Conservation (phyloP, 1,284 basidiomycete species). For the Malassezia caprae region DNA sequence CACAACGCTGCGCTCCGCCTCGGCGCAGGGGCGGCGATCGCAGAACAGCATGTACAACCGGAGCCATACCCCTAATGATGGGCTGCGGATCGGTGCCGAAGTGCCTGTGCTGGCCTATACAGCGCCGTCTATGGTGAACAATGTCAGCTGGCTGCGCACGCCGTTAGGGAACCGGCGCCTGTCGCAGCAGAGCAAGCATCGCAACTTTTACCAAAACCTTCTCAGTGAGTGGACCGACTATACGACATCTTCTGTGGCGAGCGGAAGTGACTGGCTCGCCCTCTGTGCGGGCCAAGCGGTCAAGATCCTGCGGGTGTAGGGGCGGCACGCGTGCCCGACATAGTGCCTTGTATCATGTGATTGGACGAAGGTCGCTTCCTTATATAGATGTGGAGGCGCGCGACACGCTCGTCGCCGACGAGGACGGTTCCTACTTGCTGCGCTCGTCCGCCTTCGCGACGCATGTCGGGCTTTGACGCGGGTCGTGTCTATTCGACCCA, state of each 20-base stretch:
- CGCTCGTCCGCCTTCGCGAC: not conserved
- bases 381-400: not conserved
- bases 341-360: not conserved
- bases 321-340: not conserved
- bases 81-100: slow-evolving; percentile 36
- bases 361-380: not conserved
- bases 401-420: not conserved
- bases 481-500: slow-evolving; percentile 43
- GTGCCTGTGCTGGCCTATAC: slow-evolving; percentile 43
- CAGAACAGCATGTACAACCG: slow-evolving; percentile 22
- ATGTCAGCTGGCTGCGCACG: slow-evolving; percentile 42
- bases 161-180: slow-evolving; percentile 18
- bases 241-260: slow-evolving; percentile 11
- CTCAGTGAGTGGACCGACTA: slow-evolving; percentile 47
- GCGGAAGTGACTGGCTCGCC: slow-evolving; percentile 23
- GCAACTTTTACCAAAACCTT: slow-evolving; percentile 26
- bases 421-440: not conserved
- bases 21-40: slow-evolving; percentile 41
- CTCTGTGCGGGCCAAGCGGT: slow-evolving; percentile 19
- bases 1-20: slow-evolving; percentile 39
- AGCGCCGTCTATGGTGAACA: slow-evolving; percentile 44
- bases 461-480: slow-evolving; percentile 47
- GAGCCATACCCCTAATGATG: slow-evolving; percentile 24
- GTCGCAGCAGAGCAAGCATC: slow-evolving; percentile 20
- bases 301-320: slow-evolving; percentile 23